phyloP scores from a whole-genome alignment of 2,329 filamentous ascomycete species.

The Cytospora schulzeri region DNA sequence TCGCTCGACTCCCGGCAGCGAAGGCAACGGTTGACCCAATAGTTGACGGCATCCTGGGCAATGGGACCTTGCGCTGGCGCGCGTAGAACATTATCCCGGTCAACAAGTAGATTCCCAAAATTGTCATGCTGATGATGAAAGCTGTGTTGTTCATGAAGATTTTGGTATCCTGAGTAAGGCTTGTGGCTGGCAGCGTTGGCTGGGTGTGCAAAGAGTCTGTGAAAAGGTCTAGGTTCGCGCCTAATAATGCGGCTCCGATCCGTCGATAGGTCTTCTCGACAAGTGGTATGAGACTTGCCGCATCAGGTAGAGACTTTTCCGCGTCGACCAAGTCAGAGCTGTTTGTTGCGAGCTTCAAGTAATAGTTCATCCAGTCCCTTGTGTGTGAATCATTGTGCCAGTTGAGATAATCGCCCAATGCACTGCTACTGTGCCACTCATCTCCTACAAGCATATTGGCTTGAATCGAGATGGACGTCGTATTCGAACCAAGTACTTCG shows the following conservation, averaged over 20 bases:
- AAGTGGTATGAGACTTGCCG: constrained; percentile 20
- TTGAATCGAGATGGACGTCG: constrained; percentile 28
- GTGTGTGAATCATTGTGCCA: constrained; percentile 54
- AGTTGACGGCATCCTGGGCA: constrained; percentile 53
- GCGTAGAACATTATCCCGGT: constrained; percentile 48
- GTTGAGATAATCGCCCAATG: no score
- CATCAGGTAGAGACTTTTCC: constrained; percentile 27
- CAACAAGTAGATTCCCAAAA: constrained; percentile 48
- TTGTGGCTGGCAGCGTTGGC: constrained; percentile 18
- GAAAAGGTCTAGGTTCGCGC: constrained; percentile 46
- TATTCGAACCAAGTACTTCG: constrained; percentile 27
- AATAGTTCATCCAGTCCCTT: constrained; percentile 49
- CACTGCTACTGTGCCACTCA: background rate
- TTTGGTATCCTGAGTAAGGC: constrained; percentile 37
- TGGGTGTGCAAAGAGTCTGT: constrained; percentile 14
- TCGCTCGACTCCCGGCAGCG: constrained; percentile 48
- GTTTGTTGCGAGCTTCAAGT: constrained; percentile 40
- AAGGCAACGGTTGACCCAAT: constrained; percentile 51
- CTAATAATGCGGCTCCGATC: constrained; percentile 38
- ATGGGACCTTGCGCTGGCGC: constrained; percentile 39
- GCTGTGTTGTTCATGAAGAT: constrained; percentile 53
- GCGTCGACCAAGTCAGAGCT: constrained; percentile 40
- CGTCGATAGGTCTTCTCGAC: constrained; percentile 34
- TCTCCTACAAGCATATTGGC: constrained; percentile 23
- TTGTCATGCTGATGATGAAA: constrained; percentile 46